Conservation (phyloP, 2,329 filamentous ascomycete genomes). For the Claviceps africana region DNA sequence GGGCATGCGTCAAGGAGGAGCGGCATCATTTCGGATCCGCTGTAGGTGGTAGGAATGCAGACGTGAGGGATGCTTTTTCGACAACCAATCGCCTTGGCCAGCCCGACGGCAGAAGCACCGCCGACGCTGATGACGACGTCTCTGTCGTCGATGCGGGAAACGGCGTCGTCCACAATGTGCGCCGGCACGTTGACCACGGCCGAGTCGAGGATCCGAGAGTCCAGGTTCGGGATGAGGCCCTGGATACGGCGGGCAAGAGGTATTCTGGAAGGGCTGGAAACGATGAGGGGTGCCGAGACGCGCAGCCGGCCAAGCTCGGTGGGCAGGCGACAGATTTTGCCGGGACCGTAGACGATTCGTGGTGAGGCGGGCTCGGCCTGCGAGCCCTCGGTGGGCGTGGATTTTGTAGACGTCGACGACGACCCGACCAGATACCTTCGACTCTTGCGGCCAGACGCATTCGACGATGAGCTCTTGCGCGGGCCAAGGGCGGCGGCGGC, state of each 20-base stretch:
- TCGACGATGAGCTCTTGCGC: slow-evolving; percentile 1
- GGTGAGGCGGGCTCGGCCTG: slow-evolving; percentile 10
- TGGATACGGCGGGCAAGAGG: slow-evolving; percentile 20
- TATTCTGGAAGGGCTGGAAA: slow-evolving; percentile 25
- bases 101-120: slow-evolving; percentile 46
- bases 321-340: slow-evolving; percentile 19
- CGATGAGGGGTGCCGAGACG: slow-evolving; percentile 21
- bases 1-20: slow-evolving; percentile 8
- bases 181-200: slow-evolving; percentile 16
- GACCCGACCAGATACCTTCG: background rate
- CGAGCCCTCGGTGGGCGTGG: slow-evolving; percentile 2
- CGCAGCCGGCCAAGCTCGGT: slow-evolving; percentile 19
- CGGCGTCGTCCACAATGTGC: slow-evolving; percentile 15
- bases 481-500: background rate
- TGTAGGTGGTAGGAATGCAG: slow-evolving; percentile 46
- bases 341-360: slow-evolving; percentile 21
- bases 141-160: slow-evolving; percentile 21
- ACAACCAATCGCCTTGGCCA: slow-evolving; percentile 40
- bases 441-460: slow-evolving; percentile 1
- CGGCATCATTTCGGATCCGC: slow-evolving; percentile 44
- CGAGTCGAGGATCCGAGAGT: slow-evolving; percentile 20
- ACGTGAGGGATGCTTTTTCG: slow-evolving; percentile 41
- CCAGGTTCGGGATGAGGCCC: slow-evolving; percentile 19
- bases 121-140: slow-evolving; percentile 49
- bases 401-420: slow-evolving; percentile 1